Base-by-base conservation (phyloP, 345 rosid genomes). In the Lagerstroemia speciosa region DNA sequence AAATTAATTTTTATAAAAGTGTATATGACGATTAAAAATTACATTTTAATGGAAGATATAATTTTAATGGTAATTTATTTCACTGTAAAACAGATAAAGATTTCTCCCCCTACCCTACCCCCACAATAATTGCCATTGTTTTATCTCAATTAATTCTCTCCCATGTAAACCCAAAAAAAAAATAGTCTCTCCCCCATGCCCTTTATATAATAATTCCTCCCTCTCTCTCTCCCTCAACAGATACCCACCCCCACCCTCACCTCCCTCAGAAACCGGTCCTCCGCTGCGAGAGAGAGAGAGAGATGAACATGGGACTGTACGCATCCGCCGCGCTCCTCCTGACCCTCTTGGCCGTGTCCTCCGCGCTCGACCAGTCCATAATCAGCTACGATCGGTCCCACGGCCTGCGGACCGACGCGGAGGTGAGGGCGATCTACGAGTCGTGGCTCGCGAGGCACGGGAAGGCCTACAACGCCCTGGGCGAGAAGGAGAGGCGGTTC, bases 291-390 rank as follows among this genome's bases (percentile, higher is more conserved):
- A n/a, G 8, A 19, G 12, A 9, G 46, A 41, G 46, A 3, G 46
- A 41, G 38, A 9, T 41, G 14, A 41, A 14, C 31, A 73, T 73
- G 76, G 76, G 68, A 32, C 10, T 36, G n/a, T 20, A 0, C 40
- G 29, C 33, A 19, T 38, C 68, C 31, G 37, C 50, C 52, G 4
- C 78, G 46, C 65, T 86, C 65, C 71, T 91, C 62, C 62, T 86
- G 29, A 33, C 80, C 40, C 57, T 78, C 65, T 73, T 85, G 73
- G 38, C 83, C 61, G 50, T 82, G 3, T 80, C 90, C 19, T 86
- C 87, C 1, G 93, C 97, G 68, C 27, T 75, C 26, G 97, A 91
- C 75, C 83, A 85, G 89, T 94, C 97, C 26, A 91, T 91, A 72
- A 69, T 89, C 45, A 76, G 89, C 19, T 86, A 91, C 80, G 96